A percentile compares a stretch with the other conserved stretches of the same genome.
phyloP scores from a whole-genome alignment of 208 protist genomes.

The Acanthamoeba castellanii region DNA sequence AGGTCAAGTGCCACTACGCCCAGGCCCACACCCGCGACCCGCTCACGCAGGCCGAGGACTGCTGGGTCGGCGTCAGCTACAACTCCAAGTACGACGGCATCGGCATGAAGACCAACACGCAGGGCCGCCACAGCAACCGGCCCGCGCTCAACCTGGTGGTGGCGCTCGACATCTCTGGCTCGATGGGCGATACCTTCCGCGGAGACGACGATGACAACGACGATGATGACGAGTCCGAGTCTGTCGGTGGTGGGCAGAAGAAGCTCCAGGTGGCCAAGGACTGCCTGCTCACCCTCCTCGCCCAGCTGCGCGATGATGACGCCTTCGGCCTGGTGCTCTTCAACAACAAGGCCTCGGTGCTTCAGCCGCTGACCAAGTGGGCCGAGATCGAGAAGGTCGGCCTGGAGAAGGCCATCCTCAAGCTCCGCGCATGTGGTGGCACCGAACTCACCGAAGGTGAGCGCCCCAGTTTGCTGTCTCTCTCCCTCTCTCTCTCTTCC shows the following conservation, averaged over 20 bases:
- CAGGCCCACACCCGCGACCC: constrained; percentile 46
- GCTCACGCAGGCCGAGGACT: constrained; percentile 9
- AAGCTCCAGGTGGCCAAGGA: constrained; percentile 71
- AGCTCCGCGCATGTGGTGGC: constrained; percentile 54
- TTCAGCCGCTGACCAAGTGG: constrained; percentile 56
- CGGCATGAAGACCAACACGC: constrained; percentile 46
- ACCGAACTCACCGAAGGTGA: constrained; percentile 53
- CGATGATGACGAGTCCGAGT: background rate
- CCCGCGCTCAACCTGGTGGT: constrained; percentile 67
- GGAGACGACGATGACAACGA: background rate
- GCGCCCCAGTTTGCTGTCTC: background rate
- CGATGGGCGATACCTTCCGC: constrained; percentile 35
- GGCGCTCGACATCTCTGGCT: constrained; percentile 60
- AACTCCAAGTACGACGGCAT: constrained; percentile 64
- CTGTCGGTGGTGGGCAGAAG: background rate
- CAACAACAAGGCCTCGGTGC: constrained; percentile 39
- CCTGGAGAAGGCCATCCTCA: constrained; percentile 51
- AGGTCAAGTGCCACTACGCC: constrained; percentile 57
- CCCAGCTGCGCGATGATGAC: constrained; percentile 48
- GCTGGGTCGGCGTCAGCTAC: constrained; percentile 62
- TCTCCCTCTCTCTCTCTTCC: background rate
- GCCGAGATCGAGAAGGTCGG: background rate
- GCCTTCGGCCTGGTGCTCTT: constrained; percentile 62
- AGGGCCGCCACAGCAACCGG: constrained; percentile 25
- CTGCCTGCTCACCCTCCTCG: constrained; percentile 40